Evolutionary conservation across 73 alveolate species (phyloP), one percentile per base, ranked within the genome.

Genomic region (Paramecium tetraurelia): DNA sequence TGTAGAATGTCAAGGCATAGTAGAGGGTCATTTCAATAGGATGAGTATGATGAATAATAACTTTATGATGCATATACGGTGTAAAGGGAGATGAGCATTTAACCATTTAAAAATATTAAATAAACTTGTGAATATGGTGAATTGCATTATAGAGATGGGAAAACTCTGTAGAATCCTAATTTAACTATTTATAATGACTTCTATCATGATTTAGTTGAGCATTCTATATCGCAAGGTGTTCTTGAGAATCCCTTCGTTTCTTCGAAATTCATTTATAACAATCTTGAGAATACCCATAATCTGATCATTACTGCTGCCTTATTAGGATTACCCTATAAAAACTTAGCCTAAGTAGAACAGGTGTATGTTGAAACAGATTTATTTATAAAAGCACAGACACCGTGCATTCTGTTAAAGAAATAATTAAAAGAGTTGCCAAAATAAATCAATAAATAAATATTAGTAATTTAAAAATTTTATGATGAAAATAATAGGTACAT

Each of bases 191-290:
- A 86, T 10, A 92, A 85, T 77, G 63, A 59, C 20, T 93, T 97
- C 92, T 96, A 98, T 98, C 70, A 58, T 12, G 98, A 97, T 72
- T 97, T 93, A 58, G 99, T 98, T 11, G 94, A 93, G 10, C 95
- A 95, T 94, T 63, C 96, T 50, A 69, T 95, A 36, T 27, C 27
- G 5, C 27, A 86, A 31, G 84, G 93, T 46, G 16, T 85, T 33
- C 36, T 85, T 92, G 80, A 75, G 43, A 75, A 68, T 11, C 89
- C 86, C 86, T 95, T 96, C 85, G 92, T 96, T 29, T 86, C 96
- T 18, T 58, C 95, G 27, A 87, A 96, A 93, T 86, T 96, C 57
- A 93, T 95, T 63, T 77, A 88, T 84, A 95, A 96, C 36, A 53
- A 53, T 53, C 69, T 53, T 53, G 35, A 14, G 11, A n/a, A 18